phyloP scores from a whole-genome alignment of 2,329 filamentous ascomycete species.

The Fusarium nematophilum region DNA sequence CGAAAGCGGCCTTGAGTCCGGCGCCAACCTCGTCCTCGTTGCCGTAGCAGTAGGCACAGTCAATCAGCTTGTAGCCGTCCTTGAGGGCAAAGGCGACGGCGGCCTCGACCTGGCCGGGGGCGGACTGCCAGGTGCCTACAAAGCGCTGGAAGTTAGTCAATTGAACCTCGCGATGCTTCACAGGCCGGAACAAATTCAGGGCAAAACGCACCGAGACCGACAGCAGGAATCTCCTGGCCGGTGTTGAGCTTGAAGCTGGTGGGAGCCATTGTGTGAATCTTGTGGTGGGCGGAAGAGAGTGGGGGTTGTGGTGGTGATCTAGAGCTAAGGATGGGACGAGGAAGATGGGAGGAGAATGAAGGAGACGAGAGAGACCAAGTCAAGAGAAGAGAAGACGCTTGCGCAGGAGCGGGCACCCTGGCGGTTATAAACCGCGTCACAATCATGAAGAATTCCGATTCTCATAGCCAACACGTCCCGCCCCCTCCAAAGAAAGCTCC shows the following conservation, averaged over 20 bases:
- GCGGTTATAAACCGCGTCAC: constrained; percentile 33
- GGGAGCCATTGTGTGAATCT: constrained; percentile 59
- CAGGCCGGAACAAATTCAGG: neutral
- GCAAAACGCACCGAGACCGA: constrained; percentile 67
- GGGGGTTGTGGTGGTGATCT: neutral
- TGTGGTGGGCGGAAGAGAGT: constrained; percentile 4
- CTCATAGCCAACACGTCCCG: constrained; percentile 11
- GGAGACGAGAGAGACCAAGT: constrained; percentile 9
- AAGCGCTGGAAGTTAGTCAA: constrained; percentile 14
- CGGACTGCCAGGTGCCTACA: constrained; percentile 73
- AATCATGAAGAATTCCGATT: constrained; percentile 33
- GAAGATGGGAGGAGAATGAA: constrained; percentile 5
- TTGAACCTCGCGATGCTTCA: neutral
- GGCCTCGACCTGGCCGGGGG: constrained; percentile 66
- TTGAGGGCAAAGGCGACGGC: constrained; percentile 70
- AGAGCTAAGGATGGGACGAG: no score
- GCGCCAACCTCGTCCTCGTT: constrained; percentile 87
- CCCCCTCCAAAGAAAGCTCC: constrained; percentile 4
- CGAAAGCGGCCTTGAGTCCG: constrained; percentile 79
- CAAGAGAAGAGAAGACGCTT: constrained; percentile 8
- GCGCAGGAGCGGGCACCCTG: constrained; percentile 16
- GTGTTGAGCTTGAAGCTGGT: constrained; percentile 73
- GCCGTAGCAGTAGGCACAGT: constrained; percentile 80
- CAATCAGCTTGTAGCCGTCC: constrained; percentile 70
- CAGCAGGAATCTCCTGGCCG: constrained; percentile 70